A percentile compares a stretch with the other conserved stretches of the same genome.
Evolutionary conservation across 345 rosid species (phyloP).

Genomic region (Lumnitzera littorea): DNA sequence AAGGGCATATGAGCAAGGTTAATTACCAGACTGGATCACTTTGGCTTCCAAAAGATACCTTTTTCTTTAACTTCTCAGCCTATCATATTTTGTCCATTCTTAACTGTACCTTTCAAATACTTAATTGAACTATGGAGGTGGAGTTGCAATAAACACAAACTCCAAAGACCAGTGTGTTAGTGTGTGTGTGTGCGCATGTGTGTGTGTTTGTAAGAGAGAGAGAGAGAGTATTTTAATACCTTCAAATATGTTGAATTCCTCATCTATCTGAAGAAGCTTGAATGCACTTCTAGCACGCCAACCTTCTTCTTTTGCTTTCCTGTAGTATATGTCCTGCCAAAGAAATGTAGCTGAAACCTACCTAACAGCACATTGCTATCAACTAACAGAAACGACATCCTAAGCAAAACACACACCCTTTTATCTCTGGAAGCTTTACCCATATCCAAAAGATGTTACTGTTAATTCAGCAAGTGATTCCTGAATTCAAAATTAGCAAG

Average conservation of each 20-base stretch:
- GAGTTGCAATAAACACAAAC: too few relatives aligned
- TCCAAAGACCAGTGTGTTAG: too few relatives aligned
- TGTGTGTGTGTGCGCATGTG: too few relatives aligned
- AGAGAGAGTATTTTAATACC: conserved; percentile 30
- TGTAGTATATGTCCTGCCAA: conserved; percentile 78
- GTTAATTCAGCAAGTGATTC: too few relatives aligned
- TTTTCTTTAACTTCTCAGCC: too few relatives aligned
- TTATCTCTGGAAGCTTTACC: conserved; percentile 94
- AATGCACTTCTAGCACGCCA: conserved; percentile 99
- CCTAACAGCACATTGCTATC: not conserved
- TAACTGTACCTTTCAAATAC: too few relatives aligned
- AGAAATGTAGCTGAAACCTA: conserved; percentile 1
- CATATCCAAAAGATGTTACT: conserved; percentile 45
- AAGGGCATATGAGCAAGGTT: too few relatives aligned
- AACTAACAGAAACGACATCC: not conserved
- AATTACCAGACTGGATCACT: too few relatives aligned
- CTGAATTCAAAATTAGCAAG: too few relatives aligned
- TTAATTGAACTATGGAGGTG: too few relatives aligned
- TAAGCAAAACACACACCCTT: conserved; percentile 36
- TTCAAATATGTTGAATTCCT: conserved; percentile 88
- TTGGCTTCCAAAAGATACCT: too few relatives aligned
- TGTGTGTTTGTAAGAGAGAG: not conserved
- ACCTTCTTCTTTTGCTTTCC: conserved; percentile 97
- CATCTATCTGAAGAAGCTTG: conserved; percentile 92
- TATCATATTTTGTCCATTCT: too few relatives aligned